Evolutionary conservation across 768 basidiomycete species (phyloP), one percentile per base, ranked within the genome.

Genomic region (Fistulinella prunicolor): DNA sequence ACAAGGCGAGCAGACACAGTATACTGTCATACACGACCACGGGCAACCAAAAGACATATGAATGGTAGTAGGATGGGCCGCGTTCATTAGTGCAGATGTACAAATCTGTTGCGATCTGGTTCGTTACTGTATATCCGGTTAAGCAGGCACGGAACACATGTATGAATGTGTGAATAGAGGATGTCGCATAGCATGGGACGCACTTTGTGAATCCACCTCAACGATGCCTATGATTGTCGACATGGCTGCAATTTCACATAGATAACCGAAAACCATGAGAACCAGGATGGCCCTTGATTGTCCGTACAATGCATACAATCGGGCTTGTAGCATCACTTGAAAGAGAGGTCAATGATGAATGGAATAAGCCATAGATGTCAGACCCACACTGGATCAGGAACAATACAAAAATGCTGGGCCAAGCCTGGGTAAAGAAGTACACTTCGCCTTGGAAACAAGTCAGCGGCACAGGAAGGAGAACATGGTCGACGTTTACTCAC

Each of bases 311-410:
- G 53, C 47, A 4, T 59, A 51, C 34, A 57, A 23, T 14, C 56
- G 47, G 41, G 23, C 44, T 47, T 58, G 57, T 35, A 58, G 52
- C n/a, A 36, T 49, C 9, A 54, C 49, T 59, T 34, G 46, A 39
- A 26, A 8, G 7, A 28, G 10, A 10, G 21, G 9, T 58, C 30
- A 46, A 8, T 1, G 8, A 43, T 26, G 35, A 20, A 38, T 10
- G 3, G 8, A 34, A 5, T 26, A 22, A 17, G 9, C n/a, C 0
- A 16, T 24, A 9, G n/a, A 9, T 4, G 10, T 42, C 9, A 17
- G 19, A 50, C 52, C 21, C 24, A 57, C 57, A 5, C 30, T 58
- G 57, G 5, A 53, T 50, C 17, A 57, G 24, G 29, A 50, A 42
- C 21, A 56, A 24, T 14, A 45, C 34, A 9, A 56, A 30, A 39